Percentiles rank a stretch among this genome's conserved stretches.
Conservation (phyloP, 2,329 filamentous ascomycete species). For the Exophiala sp. region DNA sequence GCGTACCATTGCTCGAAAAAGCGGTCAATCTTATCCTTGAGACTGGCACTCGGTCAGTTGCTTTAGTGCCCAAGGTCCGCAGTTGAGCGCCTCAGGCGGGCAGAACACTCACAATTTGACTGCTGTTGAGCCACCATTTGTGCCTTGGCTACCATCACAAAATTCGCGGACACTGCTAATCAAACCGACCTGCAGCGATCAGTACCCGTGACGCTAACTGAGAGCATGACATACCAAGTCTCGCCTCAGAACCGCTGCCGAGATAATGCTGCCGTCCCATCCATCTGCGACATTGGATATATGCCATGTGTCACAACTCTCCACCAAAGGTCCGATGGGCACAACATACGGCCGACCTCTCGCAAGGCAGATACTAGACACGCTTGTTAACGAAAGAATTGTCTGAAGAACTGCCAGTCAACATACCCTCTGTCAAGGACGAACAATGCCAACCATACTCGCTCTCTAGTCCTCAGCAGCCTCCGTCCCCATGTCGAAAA, state of each 20-base stretch:
- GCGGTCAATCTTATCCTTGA: constrained; percentile 54
- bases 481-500: constrained; percentile 55
- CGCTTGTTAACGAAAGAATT: constrained; percentile 30
- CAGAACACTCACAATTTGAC: constrained; percentile 18
- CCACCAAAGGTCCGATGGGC: constrained; percentile 59
- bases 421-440: constrained; percentile 59
- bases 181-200: constrained; percentile 28
- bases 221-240: constrained; percentile 47
- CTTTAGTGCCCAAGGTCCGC: too few relatives aligned
- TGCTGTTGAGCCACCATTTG: constrained; percentile 34
- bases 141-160: constrained; percentile 35
- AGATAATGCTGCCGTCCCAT: constrained; percentile 65
- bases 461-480: constrained; percentile 59
- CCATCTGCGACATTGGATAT: constrained; percentile 56
- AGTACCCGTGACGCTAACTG: not conserved
- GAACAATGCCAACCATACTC: constrained; percentile 66
- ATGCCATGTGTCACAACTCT: constrained; percentile 65
- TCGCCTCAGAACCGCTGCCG: constrained; percentile 62
- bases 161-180: constrained; percentile 32
- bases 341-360: constrained; percentile 64
- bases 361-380: constrained; percentile 55
- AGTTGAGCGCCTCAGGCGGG: too few relatives aligned
- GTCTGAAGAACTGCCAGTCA: constrained; percentile 16
- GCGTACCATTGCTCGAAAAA: constrained; percentile 63
- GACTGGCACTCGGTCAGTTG: constrained; percentile 7